Evolutionary conservation across 768 basidiomycete genomes (phyloP).

Genomic region (Mycena vulgaris): DNA sequence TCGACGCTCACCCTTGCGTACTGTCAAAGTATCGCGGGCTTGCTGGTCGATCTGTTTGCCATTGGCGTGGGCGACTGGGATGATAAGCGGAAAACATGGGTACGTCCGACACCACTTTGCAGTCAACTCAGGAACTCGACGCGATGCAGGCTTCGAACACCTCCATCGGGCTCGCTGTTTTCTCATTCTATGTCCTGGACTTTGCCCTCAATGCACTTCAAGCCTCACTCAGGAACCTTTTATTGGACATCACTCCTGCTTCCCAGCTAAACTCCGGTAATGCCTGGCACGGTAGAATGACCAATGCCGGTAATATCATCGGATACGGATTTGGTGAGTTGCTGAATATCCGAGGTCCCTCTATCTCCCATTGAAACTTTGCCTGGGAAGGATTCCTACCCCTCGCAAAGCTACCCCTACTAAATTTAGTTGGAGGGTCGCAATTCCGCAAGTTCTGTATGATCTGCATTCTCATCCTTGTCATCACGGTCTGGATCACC

Average conservation of each 20-base stretch:
- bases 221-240: conserved; percentile 93
- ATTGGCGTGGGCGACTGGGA: conserved; percentile 92
- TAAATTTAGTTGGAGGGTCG: conserved; percentile 86
- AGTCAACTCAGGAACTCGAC: neutral
- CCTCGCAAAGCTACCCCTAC: conserved; percentile 83
- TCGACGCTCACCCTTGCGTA: conserved; percentile 89
- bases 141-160: conserved; percentile 69
- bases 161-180: conserved; percentile 89
- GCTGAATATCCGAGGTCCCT: conserved; percentile 2
- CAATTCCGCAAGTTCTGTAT: conserved; percentile 98
- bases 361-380: conserved; percentile 26
- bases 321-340: conserved; percentile 90
- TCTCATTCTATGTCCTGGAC: conserved; percentile 94
- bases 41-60: conserved; percentile 84
- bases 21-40: conserved; percentile 78
- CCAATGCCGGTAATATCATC: conserved; percentile 95
- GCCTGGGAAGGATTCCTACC: conserved; percentile 82
- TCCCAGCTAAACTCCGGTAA: conserved; percentile 94
- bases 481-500: conserved; percentile 88
- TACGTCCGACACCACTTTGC: conserved; percentile 47
- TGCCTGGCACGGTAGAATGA: conserved; percentile 98
- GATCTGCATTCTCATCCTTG: conserved; percentile 84
- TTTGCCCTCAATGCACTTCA: conserved; percentile 98
- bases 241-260: conserved; percentile 91
- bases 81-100: conserved; percentile 75